A percentile compares a stretch with the other conserved stretches of the same genome.
Evolutionary conservation across 2,329 filamentous ascomycete genomes (phyloP).

Genomic region (Ceratocystiopsis minuta): DNA sequence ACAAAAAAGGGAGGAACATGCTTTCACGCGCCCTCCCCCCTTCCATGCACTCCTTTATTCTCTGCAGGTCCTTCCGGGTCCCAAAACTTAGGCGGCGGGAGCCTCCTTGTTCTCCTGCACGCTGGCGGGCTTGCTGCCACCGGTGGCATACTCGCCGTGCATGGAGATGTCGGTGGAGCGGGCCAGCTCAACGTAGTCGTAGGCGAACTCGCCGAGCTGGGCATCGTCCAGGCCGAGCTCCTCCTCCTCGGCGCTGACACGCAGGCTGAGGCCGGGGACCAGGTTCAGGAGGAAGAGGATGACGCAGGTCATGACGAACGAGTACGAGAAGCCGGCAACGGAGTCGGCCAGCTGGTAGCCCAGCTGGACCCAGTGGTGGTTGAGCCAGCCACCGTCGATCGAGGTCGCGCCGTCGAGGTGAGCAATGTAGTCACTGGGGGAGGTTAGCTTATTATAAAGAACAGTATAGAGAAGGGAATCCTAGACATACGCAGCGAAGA

Average conservation of each 20-base stretch:
- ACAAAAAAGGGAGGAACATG: background rate
- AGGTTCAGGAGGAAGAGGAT: conserved; percentile 70
- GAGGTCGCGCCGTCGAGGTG: conserved; percentile 51
- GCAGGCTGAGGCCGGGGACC: conserved; percentile 57
- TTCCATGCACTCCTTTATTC: too few species aligned
- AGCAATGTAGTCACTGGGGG: conserved; percentile 51
- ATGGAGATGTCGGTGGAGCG: conserved; percentile 20
- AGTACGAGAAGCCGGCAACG: conserved; percentile 56
- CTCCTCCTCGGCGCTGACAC: conserved; percentile 60
- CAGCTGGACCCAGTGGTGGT: conserved; percentile 68
- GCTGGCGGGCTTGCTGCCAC: conserved; percentile 3
- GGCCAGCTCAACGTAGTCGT: conserved; percentile 74
- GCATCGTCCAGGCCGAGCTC: conserved; percentile 74
- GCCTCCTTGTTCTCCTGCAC: conserved; percentile 6
- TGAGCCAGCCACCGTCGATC: conserved; percentile 66
- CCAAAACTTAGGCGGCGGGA: background rate
- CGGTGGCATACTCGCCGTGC: conserved; percentile 3
- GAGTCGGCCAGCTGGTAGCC: conserved; percentile 74
- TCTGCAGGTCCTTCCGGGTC: too few species aligned
- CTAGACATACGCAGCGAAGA: conserved; percentile 48
- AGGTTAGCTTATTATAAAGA: background rate
- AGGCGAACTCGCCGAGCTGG: conserved; percentile 88
- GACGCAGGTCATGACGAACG: conserved; percentile 57
- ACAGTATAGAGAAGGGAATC: background rate
- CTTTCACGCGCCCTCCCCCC: background rate